Evolutionary conservation across 139 green algal species (phyloP).

Genomic region (Asterochloris sp.): DNA sequence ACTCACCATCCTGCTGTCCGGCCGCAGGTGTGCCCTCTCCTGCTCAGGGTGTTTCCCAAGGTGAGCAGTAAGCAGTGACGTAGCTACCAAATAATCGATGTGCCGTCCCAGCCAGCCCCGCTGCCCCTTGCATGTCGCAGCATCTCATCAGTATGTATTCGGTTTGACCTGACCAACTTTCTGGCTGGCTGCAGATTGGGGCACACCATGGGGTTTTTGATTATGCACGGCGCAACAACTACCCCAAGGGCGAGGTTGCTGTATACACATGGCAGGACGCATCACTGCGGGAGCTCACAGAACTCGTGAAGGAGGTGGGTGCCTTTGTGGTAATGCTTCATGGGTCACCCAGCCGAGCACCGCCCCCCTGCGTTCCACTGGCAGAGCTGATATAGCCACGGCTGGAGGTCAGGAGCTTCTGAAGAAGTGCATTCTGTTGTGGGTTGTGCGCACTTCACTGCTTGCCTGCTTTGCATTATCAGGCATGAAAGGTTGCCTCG

Average conservation of each 20-base stretch:
- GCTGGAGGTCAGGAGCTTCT: no score
- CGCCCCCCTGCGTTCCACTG: no score
- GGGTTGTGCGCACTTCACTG: not conserved
- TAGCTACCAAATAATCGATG: no score
- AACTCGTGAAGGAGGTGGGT: slow-evolving; percentile 82
- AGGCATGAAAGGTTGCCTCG: not conserved
- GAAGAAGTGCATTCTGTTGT: no score
- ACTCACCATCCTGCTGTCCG: not conserved
- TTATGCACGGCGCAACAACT: slow-evolving; percentile 32
- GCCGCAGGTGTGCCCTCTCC: slow-evolving; percentile 66
- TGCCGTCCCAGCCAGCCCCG: not conserved
- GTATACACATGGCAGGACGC: slow-evolving; percentile 95
- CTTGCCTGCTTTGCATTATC: not conserved
- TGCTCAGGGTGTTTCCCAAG: slow-evolving; percentile 77
- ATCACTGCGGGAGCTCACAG: slow-evolving; percentile 85
- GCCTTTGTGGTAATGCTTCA: no score
- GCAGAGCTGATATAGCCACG: no score
- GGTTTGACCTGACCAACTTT: not conserved
- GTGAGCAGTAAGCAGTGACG: not conserved
- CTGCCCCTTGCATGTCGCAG: not conserved
- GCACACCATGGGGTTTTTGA: slow-evolving; percentile 75
- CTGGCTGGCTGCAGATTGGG: slow-evolving; percentile 21
- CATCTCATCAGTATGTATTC: not conserved
- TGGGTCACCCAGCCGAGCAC: no score
- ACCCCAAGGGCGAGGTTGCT: slow-evolving; percentile 15